phyloP scores from a whole-genome alignment of 2,329 filamentous ascomycete species.

The Fusarium sp. region DNA sequence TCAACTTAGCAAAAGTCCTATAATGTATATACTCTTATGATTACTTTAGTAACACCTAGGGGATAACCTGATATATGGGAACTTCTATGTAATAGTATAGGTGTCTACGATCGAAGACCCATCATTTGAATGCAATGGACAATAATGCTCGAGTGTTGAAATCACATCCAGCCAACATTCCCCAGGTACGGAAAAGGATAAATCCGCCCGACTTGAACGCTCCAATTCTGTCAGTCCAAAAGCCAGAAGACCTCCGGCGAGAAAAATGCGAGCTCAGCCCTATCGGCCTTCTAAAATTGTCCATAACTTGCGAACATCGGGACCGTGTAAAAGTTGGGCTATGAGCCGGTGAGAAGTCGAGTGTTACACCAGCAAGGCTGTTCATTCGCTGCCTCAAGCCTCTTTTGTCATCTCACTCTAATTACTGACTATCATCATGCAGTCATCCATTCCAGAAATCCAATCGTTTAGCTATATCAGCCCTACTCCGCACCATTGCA shows the following conservation, averaged over 20 bases:
- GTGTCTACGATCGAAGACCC: too few species aligned
- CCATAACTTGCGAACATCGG: neutral
- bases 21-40: too few species aligned
- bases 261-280: neutral
- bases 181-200: too few species aligned
- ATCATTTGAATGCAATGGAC: too few species aligned
- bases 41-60: too few species aligned
- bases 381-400: neutral
- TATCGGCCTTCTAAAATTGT: neutral
- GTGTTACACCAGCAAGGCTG: neutral
- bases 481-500: neutral
- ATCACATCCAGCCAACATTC: too few species aligned
- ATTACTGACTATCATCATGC: neutral
- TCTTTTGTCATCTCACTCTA: neutral
- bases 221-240: too few species aligned
- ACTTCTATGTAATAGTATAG: too few species aligned
- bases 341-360: neutral
- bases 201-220: too few species aligned
- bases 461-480: neutral
- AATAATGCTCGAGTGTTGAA: too few species aligned
- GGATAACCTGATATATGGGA: too few species aligned
- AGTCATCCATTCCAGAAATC: neutral
- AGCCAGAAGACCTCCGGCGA: accelerated
- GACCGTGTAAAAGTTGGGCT: neutral
- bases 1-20: too few species aligned